Evolutionary conservation across 768 basidiomycete genomes (phyloP), one percentile per base, ranked within the genome.

Genomic region (Trametopsis cervina): DNA sequence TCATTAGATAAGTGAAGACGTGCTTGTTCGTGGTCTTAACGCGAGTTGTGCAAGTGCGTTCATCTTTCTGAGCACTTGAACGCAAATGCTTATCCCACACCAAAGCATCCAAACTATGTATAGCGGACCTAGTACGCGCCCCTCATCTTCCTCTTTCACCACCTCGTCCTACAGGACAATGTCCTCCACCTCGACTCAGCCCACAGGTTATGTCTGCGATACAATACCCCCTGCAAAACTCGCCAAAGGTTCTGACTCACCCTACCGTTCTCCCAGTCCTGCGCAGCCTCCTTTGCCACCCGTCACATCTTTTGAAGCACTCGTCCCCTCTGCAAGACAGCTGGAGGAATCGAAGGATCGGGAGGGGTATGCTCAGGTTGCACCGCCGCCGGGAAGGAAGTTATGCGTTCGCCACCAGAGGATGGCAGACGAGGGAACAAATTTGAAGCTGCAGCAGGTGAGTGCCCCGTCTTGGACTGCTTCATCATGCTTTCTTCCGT

Each of bases 341-440:
- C 47, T 13, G 18, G 2, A n/a, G 26, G 23, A 4, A 23, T 38
- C 24, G 24, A 18, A 20, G 20, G 15, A 49, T 27, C 36, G 48
- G 37, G 33, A 18, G 15, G 15, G 39, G 10, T 24, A 42, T 25
- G 37, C 24, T 6, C 35, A 57, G 6, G 52, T 63, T 11, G 43
- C 67, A 1, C 63, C 63, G 12, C 61, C 66, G 0, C 65, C 75
- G 2, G 73, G 77, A 12, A 71, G 89, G 40, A 95, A 91, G 68
- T 76, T 96, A 15, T 97, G 94, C 62, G 83, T 93, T 4, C 70
- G 94, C 25, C 95, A 98, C 66, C 89, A 94, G 69, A 77, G 94
- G 40, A 98, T 95, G 83, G 95, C 95, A 4, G 92, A 98, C 70
- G 83, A 95, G 66, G 90, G 90, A 12, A 93, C 88, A 20, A 96